Percentiles rank a stretch among this genome's conserved stretches.
Conservation (phyloP, 805 yeast genomes). For the Metschnikowia baotianmanensis region DNA sequence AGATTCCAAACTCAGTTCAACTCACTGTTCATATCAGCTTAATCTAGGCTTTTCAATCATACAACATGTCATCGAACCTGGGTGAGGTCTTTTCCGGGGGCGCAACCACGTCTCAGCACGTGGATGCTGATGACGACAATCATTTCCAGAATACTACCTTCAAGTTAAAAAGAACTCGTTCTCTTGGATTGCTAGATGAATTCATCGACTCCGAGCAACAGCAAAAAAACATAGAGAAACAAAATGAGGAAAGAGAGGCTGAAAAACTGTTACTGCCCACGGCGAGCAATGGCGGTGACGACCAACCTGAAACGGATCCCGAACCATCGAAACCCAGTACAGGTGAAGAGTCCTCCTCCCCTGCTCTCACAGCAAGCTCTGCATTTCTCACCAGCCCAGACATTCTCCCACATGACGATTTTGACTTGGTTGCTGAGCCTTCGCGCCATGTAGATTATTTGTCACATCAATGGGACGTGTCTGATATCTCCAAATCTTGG, state of each 20-base stretch:
- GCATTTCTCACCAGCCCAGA: conserved; percentile 29
- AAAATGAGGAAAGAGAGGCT: conserved; percentile 14
- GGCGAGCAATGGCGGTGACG: not conserved
- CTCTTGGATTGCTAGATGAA: conserved; percentile 77
- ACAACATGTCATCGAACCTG: conserved; percentile 12
- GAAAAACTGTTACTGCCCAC: conserved; percentile 1
- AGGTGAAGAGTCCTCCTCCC: conserved; percentile 12
- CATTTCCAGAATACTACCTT: conserved; percentile 71
- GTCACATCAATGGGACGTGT: conserved; percentile 93
- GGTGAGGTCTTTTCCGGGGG: conserved; percentile 49
- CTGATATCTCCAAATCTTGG: conserved; percentile 94
- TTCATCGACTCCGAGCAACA: conserved; percentile 47
- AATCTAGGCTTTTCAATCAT: too few species aligned
- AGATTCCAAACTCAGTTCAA: not conserved
- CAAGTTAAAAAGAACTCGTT: conserved; percentile 75
- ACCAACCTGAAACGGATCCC: not conserved
- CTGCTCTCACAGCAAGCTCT: conserved; percentile 8
- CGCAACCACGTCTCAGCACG: conserved; percentile 61
- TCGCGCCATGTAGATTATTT: conserved; percentile 90
- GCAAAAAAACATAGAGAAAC: conserved; percentile 14
- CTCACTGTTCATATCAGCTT: too few species aligned
- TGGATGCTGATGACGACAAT: conserved; percentile 68
- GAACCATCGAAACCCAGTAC: conserved; percentile 6
- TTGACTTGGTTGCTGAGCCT: conserved; percentile 76
- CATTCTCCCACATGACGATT: conserved; percentile 74